These are phyloP conservation scores for Cyclotella baltica DNA, from an alignment of 108 stramenopile species.

Conservation along the genomic window DNA sequence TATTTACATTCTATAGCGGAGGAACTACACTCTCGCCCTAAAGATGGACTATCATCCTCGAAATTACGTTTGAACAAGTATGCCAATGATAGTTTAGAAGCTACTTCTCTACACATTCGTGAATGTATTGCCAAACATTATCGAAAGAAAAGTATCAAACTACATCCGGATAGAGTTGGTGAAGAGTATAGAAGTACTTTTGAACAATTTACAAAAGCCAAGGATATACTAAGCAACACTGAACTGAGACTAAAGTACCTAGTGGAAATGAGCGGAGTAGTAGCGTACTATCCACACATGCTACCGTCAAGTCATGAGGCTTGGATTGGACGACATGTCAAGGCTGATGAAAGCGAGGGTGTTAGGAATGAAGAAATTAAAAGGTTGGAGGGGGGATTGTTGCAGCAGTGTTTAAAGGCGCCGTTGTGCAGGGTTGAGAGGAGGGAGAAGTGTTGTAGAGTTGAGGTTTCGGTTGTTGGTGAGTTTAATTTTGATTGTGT, in stretches of 20 bases:
- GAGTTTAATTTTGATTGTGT: not conserved
- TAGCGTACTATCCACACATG: not conserved
- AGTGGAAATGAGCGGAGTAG: slow-evolving; percentile 31
- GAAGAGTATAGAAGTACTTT: slow-evolving; percentile 42
- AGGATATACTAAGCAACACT: slow-evolving; percentile 28
- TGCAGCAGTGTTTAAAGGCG: slow-evolving; percentile 30
- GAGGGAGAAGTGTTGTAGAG: not conserved
- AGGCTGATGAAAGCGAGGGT: slow-evolving; percentile 11
- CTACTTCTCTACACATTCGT: not conserved
- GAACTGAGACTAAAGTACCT: slow-evolving; percentile 29
- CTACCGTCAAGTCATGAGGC: slow-evolving; percentile 11
- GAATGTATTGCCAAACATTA: slow-evolving; percentile 45
- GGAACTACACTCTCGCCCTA: slow-evolving; percentile 10
- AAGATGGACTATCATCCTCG: slow-evolving; percentile 2
- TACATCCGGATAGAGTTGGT: slow-evolving; percentile 54
- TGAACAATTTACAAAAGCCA: slow-evolving; percentile 47
- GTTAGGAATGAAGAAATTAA: slow-evolving; percentile 10
- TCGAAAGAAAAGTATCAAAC: slow-evolving; percentile 31
- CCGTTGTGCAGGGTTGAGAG: slow-evolving; percentile 15
- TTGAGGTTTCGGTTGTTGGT: slow-evolving; percentile 14
- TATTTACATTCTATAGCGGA: slow-evolving; percentile 23
- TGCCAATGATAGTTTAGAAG: slow-evolving; percentile 20
- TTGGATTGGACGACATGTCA: slow-evolving; percentile 36
- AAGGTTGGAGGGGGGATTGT: slow-evolving; percentile 40
- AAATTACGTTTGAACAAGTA: slow-evolving; percentile 2